A percentile compares a stretch with the other conserved stretches of the same genome.
These are phyloP conservation scores for Fusarium robinianum DNA, from an alignment of 2,329 filamentous ascomycete species.

Conservation along the genomic window DNA sequence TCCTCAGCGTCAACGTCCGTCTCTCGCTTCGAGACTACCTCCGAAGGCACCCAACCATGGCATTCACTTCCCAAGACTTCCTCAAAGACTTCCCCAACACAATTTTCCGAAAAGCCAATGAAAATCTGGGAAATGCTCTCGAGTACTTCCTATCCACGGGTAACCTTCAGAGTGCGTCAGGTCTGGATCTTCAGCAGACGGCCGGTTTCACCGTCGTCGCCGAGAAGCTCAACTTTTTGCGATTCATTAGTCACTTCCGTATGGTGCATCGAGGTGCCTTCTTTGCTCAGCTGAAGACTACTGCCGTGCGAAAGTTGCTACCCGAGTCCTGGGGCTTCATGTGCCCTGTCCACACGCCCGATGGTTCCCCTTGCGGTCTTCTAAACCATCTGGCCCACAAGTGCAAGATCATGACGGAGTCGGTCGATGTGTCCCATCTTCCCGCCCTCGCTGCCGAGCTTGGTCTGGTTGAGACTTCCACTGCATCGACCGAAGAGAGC, in stretches of 20 bases:
- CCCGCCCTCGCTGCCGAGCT: conserved; percentile 76
- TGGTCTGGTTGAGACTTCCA: conserved; percentile 75
- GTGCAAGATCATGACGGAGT: conserved; percentile 81
- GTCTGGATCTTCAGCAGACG: conserved; percentile 90
- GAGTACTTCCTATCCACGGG: conserved; percentile 98
- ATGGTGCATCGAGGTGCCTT: conserved; percentile 99
- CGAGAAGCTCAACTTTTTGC: conserved; percentile 98
- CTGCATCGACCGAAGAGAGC: conserved; percentile 79
- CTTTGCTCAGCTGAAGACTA: conserved; percentile 97
- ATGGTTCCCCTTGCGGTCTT: conserved; percentile 92
- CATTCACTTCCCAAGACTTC: conserved; percentile 80
- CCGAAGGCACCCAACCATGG: conserved; percentile 61
- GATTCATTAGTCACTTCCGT: conserved; percentile 98
- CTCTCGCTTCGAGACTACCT: conserved; percentile 60
- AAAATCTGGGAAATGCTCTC: conserved; percentile 83
- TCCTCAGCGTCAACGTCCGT: conserved; percentile 64
- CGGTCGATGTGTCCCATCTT: conserved; percentile 74
- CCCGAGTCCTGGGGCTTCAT: conserved; percentile 98
- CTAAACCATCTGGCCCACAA: conserved; percentile 96
- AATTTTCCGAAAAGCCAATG: conserved; percentile 80
- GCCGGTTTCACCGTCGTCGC: conserved; percentile 96
- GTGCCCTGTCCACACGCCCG: conserved; percentile 95
- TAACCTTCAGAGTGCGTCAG: conserved; percentile 88
- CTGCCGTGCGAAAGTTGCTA: conserved; percentile 90
- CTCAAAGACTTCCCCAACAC: conserved; percentile 76